Percentiles rank a stretch among this genome's conserved stretches.
These are phyloP conservation scores for Pezicula neosporulosa DNA, from an alignment of 2,329 filamentous ascomycete genomes.

Conservation along the genomic window DNA sequence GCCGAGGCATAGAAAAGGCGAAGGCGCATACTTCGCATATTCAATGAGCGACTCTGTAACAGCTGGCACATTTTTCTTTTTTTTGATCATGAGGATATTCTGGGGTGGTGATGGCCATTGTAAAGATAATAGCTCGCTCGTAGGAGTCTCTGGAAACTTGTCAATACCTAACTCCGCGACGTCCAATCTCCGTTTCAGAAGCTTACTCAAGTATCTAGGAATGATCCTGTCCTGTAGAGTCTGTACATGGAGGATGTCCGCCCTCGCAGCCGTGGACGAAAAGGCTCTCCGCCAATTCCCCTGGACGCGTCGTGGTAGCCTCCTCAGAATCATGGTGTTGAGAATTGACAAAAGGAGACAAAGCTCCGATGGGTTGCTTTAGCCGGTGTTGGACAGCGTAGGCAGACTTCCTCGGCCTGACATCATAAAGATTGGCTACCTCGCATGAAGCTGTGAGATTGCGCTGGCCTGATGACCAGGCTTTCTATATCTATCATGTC, in stretches of 20 bases:
- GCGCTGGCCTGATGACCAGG: neutral
- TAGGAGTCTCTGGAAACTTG: constrained; percentile 43
- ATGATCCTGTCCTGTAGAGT: constrained; percentile 51
- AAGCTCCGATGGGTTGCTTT: constrained; percentile 6
- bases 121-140: constrained; percentile 59
- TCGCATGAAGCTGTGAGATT: neutral
- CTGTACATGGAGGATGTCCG: constrained; percentile 46
- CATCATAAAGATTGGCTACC: neutral
- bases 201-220: constrained; percentile 61
- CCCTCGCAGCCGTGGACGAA: constrained; percentile 41
- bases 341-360: constrained; percentile 5
- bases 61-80: constrained; percentile 54
- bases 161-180: constrained; percentile 36
- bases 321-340: constrained; percentile 15
- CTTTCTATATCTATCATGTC: too few species aligned
- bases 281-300: constrained; percentile 33
- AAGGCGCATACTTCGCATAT: constrained; percentile 29
- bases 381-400: constrained; percentile 2
- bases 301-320: constrained; percentile 2
- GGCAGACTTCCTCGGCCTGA: neutral
- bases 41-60: constrained; percentile 32
- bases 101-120: constrained; percentile 66
- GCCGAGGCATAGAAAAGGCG: neutral
- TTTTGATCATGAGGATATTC: constrained; percentile 66
- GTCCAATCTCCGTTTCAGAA: constrained; percentile 9